Evolutionary conservation across 805 yeast species (phyloP), one percentile per base, ranked within the genome.

Genomic region (Wickerhamomyces rabaulensis): DNA sequence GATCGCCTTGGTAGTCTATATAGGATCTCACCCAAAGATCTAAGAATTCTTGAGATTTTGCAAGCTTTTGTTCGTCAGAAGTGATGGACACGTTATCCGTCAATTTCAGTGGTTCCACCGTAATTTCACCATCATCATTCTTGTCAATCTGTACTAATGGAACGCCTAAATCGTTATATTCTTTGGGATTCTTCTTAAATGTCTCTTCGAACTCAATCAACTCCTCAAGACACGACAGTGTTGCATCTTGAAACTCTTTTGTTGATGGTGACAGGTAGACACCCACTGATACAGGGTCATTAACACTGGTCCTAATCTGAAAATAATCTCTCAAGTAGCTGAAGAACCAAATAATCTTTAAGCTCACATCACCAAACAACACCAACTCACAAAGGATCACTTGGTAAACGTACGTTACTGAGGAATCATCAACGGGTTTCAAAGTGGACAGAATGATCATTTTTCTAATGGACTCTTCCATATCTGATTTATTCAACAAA

Each of bases 311-410:
- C 16, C 12, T 15, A 16, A 29, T 29, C 9, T 38, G 20, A 23
- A 50, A 67, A 42, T 62, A 67, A 43, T 64, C 59, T 35, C 63
- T 62, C 36, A 75, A 51, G 16, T 62, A 58, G 44, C 63, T 63
- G 52, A 76, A 74, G 39, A 74, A 67, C 71, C 74, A 69, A 17
- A 77, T 51, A 3, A 68, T 57, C 39, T 65, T 68, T 9, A 74
- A 22, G 47, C 72, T 75, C 23, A 69, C 55, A 1, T 74, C 76
- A 15, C 81, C 81, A 47, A 64, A 67, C 39, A 76, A 51, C 8
- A 73, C 36, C 9, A 76, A 48, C 0, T 74, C 75, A 65, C 73
- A 69, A 1, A 75, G 44, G 1, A 78, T 62, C 26, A 67, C 63
- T 39, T 71, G 68, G 42, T 69, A 66, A 5, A 74, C 52, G 2